phyloP scores from a whole-genome alignment of 129 eudicot genomes.

The Arctium lappa region DNA sequence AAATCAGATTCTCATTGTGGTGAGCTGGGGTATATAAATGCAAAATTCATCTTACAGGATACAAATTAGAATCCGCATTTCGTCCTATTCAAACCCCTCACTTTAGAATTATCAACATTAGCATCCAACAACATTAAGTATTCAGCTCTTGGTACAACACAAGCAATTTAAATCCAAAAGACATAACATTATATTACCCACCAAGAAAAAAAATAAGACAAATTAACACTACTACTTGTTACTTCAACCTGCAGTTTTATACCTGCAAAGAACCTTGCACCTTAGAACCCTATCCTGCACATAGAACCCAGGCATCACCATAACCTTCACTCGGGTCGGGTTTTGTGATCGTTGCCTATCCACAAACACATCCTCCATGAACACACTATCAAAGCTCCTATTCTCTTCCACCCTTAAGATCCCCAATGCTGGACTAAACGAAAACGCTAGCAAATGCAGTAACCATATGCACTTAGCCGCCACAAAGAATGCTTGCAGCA shows the following conservation, averaged over 20 bases:
- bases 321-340: slow-evolving; percentile 57
- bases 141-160: slow-evolving; percentile 25
- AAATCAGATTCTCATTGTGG: neutral
- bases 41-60: neutral
- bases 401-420: slow-evolving; percentile 74
- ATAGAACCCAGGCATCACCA: slow-evolving; percentile 92
- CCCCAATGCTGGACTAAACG: slow-evolving; percentile 58
- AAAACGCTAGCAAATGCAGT: slow-evolving; percentile 87
- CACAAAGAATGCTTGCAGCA: slow-evolving; percentile 81
- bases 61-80: neutral
- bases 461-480: slow-evolving; percentile 95
- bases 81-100: slow-evolving; percentile 12
- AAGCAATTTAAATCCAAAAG: slow-evolving; percentile 1
- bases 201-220: neutral
- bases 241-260: slow-evolving; percentile 45
- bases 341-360: slow-evolving; percentile 51
- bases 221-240: neutral
- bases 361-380: slow-evolving; percentile 64
- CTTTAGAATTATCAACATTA: slow-evolving; percentile 13
- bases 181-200: slow-evolving; percentile 22
- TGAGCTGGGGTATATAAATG: neutral
- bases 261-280: slow-evolving; percentile 86
- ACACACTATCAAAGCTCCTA: slow-evolving; percentile 49
- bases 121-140: slow-evolving; percentile 17
- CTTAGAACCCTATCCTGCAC: slow-evolving; percentile 70